A percentile compares a stretch with the other conserved stretches of the same genome.
Conservation (phyloP, 306 rosid species). For the Pterocarpus santalinus region DNA sequence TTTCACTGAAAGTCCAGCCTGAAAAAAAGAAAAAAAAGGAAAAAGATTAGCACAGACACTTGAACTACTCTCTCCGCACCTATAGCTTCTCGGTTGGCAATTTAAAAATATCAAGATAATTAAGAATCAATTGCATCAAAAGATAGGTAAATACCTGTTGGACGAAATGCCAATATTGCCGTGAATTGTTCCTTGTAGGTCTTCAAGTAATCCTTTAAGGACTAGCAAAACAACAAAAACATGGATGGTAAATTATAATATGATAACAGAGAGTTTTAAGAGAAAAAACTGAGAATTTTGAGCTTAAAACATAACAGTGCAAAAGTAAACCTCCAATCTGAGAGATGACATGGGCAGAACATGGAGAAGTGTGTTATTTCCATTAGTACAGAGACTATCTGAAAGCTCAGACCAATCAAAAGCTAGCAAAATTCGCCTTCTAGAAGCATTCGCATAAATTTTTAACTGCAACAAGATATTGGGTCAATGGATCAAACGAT, state of each 20-base stretch:
- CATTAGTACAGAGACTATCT: constrained; percentile 55
- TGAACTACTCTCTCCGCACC: constrained; percentile 4
- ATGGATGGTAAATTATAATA: constrained; percentile 20
- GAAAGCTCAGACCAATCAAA: constrained; percentile 61
- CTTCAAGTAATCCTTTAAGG: constrained; percentile 60
- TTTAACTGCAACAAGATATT: constrained; percentile 51
- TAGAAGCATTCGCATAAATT: constrained; percentile 60
- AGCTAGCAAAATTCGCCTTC: constrained; percentile 60
- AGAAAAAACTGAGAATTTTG: constrained; percentile 6
- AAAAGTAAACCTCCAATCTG: constrained; percentile 57
- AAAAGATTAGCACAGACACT: neutral
- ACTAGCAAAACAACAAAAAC: constrained; percentile 47
- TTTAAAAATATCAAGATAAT: constrained; percentile 14
- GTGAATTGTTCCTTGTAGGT: constrained; percentile 60
- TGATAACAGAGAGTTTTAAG: neutral
- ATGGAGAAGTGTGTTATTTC: constrained; percentile 62
- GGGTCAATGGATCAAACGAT: constrained; percentile 11
- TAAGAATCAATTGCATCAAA: constrained; percentile 27
- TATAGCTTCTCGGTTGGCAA: constrained; percentile 11
- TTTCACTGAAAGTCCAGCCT: constrained; percentile 71
- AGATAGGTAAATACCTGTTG: constrained; percentile 54
- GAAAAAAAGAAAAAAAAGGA: constrained; percentile 5
- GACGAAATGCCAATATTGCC: constrained; percentile 65
- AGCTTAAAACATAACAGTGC: constrained; percentile 30
- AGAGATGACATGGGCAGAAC: constrained; percentile 65